phyloP scores from a whole-genome alignment of 192 early-diverging fungal genomes.

The Coemansia sp. region DNA sequence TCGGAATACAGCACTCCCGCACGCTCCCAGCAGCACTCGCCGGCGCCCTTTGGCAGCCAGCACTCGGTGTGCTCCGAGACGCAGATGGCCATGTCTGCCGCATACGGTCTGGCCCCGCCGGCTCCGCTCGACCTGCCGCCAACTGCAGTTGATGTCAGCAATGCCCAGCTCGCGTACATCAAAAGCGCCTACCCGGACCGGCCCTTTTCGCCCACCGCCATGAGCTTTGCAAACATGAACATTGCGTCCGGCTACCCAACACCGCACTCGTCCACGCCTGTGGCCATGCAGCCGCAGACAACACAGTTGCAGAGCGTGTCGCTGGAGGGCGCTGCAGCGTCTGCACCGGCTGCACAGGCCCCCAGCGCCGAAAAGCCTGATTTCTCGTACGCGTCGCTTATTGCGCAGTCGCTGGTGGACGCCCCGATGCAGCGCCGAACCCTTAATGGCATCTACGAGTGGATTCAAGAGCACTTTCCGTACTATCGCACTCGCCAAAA shows the following conservation, averaged over 20 bases:
- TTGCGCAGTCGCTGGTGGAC: slow-evolving; percentile 76
- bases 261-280: slow-evolving; percentile 41
- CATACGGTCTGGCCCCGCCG: slow-evolving; percentile 21
- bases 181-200: slow-evolving; percentile 38
- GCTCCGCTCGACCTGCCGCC: slow-evolving; percentile 29
- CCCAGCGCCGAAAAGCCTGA: slow-evolving; percentile 65
- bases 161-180: slow-evolving; percentile 45
- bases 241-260: slow-evolving; percentile 48
- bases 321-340: slow-evolving; percentile 11
- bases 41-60: slow-evolving; percentile 25
- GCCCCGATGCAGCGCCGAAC: slow-evolving; percentile 67
- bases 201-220: slow-evolving; percentile 48
- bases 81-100: slow-evolving; percentile 16
- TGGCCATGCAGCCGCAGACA: slow-evolving; percentile 18
- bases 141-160: slow-evolving; percentile 32
- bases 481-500: slow-evolving; percentile 73
- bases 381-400: slow-evolving; percentile 78
- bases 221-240: slow-evolving; percentile 54
- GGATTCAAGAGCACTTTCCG: slow-evolving; percentile 74
- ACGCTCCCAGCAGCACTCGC: slow-evolving; percentile 54
- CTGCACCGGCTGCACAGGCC: slow-evolving; percentile 10
- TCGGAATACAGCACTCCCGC: slow-evolving; percentile 47
- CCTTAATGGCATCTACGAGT: slow-evolving; percentile 85
- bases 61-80: slow-evolving; percentile 26
- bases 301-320: slow-evolving; percentile 15